Evolutionary conservation across 2,329 filamentous ascomycete species (phyloP).

Genomic region (Nigrospora osmanthi): DNA sequence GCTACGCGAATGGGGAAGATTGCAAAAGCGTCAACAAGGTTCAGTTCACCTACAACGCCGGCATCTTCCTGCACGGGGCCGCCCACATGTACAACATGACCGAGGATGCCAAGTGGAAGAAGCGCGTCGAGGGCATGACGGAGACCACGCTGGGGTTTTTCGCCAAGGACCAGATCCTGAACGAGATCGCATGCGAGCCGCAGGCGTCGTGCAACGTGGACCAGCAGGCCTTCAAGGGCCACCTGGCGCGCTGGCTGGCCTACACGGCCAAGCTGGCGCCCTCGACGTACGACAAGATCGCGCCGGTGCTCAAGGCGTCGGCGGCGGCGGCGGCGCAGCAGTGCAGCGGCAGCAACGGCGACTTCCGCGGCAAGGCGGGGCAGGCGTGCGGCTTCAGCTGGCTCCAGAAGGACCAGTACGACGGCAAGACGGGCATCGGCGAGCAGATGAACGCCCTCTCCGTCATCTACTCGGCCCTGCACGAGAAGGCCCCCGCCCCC

Average conservation of each 20-base stretch:
- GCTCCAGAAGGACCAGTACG: constrained; percentile 32
- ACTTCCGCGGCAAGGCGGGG: constrained; percentile 18
- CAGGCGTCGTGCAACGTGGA: constrained; percentile 20
- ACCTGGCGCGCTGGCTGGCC: constrained; percentile 39
- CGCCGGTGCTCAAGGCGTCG: constrained; percentile 14
- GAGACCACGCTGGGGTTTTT: constrained; percentile 33
- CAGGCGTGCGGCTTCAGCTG: constrained; percentile 46
- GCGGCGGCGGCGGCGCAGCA: constrained; percentile 29
- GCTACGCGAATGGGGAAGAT: constrained; percentile 21
- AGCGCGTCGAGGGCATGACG: constrained; percentile 36
- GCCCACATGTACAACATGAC: constrained; percentile 31
- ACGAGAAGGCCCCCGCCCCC: constrained; percentile 13
- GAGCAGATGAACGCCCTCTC: constrained; percentile 48
- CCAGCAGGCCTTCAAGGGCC: constrained; percentile 30
- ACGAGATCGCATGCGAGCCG: constrained; percentile 43
- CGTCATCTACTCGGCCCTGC: constrained; percentile 38
- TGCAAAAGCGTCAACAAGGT: constrained; percentile 20
- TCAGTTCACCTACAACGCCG: constrained; percentile 20
- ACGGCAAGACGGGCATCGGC: constrained; percentile 43
- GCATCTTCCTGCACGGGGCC: constrained; percentile 23
- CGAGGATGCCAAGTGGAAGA: constrained; percentile 34
- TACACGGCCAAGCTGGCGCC: constrained; percentile 24
- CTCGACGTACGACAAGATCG: constrained; percentile 13
- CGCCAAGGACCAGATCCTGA: constrained; percentile 33
- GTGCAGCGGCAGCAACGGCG: constrained; percentile 12